Evolutionary conservation across 2,329 filamentous ascomycete genomes (phyloP).

Genomic region (Zymoseptoria crescenta): DNA sequence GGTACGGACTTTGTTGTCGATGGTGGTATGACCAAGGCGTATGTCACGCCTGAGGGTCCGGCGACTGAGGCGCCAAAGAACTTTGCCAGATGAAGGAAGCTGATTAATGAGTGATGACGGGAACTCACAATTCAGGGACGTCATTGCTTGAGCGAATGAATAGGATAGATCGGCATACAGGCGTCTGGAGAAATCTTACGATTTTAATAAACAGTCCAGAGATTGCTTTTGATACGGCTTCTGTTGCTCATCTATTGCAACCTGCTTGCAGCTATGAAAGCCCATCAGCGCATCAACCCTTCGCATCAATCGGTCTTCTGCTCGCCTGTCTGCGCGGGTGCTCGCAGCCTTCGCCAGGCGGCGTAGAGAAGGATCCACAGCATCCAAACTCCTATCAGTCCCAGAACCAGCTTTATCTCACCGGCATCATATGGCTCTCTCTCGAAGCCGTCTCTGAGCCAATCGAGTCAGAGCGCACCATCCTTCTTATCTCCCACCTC

Average conservation of each 20-base stretch:
- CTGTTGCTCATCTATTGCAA: background rate
- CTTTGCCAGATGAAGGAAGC: constrained; percentile 19
- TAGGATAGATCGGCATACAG: background rate
- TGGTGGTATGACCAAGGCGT: constrained; percentile 90
- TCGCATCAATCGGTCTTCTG: background rate
- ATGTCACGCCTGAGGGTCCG: constrained; percentile 57
- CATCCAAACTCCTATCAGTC: constrained; percentile 15
- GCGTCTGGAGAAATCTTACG: background rate
- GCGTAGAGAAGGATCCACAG: constrained; percentile 22
- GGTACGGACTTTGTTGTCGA: constrained; percentile 91
- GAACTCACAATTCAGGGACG: background rate
- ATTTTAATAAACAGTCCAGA: background rate
- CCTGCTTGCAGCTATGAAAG: background rate
- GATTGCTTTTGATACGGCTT: background rate
- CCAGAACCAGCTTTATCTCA: constrained; percentile 23
- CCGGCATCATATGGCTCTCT: constrained; percentile 25
- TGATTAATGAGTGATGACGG: background rate
- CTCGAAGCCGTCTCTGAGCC: constrained; percentile 7
- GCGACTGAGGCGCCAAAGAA: constrained; percentile 43
- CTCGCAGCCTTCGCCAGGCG: constrained; percentile 13
- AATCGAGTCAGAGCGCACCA: constrained; percentile 22
- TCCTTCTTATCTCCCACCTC: constrained; percentile 33
- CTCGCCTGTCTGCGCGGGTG: background rate
- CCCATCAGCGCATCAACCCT: background rate
- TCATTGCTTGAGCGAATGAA: background rate